Conservation (phyloP, 805 yeast species). For the Debaryomyces maramus region DNA sequence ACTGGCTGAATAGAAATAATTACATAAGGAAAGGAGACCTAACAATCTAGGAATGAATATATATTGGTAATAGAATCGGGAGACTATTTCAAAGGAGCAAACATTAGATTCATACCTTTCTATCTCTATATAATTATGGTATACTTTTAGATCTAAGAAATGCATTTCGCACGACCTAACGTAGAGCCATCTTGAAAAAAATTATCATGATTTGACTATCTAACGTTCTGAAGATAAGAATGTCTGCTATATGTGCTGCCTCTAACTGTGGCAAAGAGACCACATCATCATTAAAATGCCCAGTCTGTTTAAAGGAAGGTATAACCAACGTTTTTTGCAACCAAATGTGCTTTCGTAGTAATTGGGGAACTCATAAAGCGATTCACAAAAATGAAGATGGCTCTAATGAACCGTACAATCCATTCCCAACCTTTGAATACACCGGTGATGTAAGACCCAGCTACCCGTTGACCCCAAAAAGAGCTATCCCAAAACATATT, state of each 20-base stretch:
- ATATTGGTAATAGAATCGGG: too few species aligned
- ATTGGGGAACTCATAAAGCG: constrained; percentile 73
- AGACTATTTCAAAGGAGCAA: too few species aligned
- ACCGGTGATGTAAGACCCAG: constrained; percentile 74
- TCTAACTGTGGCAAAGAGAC: constrained; percentile 86
- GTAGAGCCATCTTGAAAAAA: background rate
- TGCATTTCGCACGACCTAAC: background rate
- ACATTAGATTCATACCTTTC: too few species aligned
- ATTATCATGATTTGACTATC: too few species aligned
- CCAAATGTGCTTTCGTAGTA: constrained; percentile 76
- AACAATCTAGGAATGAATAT: too few species aligned
- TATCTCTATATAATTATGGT: too few species aligned
- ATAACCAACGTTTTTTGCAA: constrained; percentile 69
- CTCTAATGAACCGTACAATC: constrained; percentile 61
- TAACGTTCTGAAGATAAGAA: constrained; percentile 2
- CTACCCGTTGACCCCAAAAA: constrained; percentile 77
- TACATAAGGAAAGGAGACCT: too few species aligned
- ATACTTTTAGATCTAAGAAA: too few species aligned
- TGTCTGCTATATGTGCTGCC: constrained; percentile 57
- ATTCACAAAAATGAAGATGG: constrained; percentile 62
- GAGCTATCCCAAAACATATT: constrained; percentile 70
- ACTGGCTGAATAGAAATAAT: too few species aligned
- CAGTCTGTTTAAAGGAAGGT: constrained; percentile 80
- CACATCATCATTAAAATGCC: constrained; percentile 77
- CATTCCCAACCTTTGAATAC: constrained; percentile 77